Evolutionary conservation across 257 asterid genomes (phyloP), one percentile per base, ranked within the genome.

Genomic region (Anisodus acutangulus): DNA sequence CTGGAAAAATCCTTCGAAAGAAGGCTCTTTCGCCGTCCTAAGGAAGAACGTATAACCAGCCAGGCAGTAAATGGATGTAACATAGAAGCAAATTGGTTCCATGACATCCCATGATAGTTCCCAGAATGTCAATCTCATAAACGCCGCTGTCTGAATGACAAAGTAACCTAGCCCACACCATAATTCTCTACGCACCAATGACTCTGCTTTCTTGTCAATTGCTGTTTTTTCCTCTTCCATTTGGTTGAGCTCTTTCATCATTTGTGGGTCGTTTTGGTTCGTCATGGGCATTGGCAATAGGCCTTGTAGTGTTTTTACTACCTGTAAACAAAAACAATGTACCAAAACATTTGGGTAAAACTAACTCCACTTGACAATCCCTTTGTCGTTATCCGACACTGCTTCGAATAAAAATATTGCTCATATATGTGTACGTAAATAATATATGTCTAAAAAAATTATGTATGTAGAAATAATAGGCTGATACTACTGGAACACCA

Each of bases 51-150:
- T 90, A 70, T 91, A 92, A 72, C 93, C 91, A 2, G 86, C 81
- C 59, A 93, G 87, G 71, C 91, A 82, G 78, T 92, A 90, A 0
- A 91, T 71, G 0, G 94, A 54, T 26, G 95, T 90, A 0, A 91
- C 78, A 83, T 89, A 92, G 72, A 90, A 92, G 5, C 94, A 88
- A 78, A 93, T 90, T 12, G 97, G 97, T 83, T 93, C 97, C 95
- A 93, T 93, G 8, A 93, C 97, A 82, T 93, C 95, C 97, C 97
- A 93, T 0, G 94, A 88, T 43, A 92, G 89, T 59, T 92, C 94
- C 97, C 95, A 91, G 86, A 92, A 93, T 7, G 94, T 93, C 2
- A 93, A 88, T 9, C 97, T 94, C 72, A 93, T 89, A 79, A 90
- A 91, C 43, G 89, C 90, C 4, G 92, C 88, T n/a, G 85, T 88